Evolutionary conservation across 768 basidiomycete genomes (phyloP), one percentile per base, ranked within the genome.

Genomic region (Kwoniella bestiolae): DNA sequence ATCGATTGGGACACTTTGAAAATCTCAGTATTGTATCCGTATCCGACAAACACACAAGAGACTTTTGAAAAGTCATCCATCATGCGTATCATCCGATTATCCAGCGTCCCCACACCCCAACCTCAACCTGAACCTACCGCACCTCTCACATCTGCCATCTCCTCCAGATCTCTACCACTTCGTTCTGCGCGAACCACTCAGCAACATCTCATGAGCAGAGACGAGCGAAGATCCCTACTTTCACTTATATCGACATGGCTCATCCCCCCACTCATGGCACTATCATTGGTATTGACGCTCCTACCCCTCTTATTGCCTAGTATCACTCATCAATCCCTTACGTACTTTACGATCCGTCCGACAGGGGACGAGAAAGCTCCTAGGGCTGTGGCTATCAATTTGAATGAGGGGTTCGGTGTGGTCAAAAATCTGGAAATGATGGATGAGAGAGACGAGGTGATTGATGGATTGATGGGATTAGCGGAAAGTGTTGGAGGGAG

Each of bases 301-400:
- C 25, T 63, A 44, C 61, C 61, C 28, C 41, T 63, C 21, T 46
- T 63, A 29, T 18, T 41, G 5, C 52, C 61, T 23, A 60, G 23
- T 6, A n/a, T 46, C 26, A 14, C 12, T 5, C 29, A 28, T 25
- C 25, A 29, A 0, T 34, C 59, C 25, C 3, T 60, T 4, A 29
- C 28, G 16, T 60, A 26, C 7, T 35, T 53, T 14, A 53, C 18
- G 5, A 34, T 53, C n/a, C 29, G n/a, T 0, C 52, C 52, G 0
- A 53, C 34, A 9, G 52, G 52, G 14, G 18, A 29, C 21, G 52
- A 21, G 59, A 35, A 46, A 14, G 35, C 18, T 51, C 14, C 32
- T 3, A 38, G 23, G 11, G 18, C 47, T 8, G 34, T 50, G 26
- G 34, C 21, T 9, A 16, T 38, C 18, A 50, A 62, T 5, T n/a